Evolutionary conservation across 1,284 basidiomycete genomes (phyloP), one percentile per base, ranked within the genome.

Genomic region (Cutaneotrichosporon sp.): DNA sequence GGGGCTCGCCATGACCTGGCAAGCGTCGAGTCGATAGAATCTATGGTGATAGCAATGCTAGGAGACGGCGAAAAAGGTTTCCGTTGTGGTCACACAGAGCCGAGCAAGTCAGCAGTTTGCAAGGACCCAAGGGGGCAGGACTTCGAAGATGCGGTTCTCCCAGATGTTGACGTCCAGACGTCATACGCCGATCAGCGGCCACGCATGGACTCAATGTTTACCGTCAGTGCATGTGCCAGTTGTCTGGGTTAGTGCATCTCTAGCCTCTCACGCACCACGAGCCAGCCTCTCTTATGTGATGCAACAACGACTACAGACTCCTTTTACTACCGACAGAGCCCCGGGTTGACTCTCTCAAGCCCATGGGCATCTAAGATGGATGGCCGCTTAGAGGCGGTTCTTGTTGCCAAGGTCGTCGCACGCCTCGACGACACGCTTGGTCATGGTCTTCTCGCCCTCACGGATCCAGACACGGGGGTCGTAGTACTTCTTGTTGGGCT

Each of bases 401-500:
- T 87, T 85, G 83, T 95, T 92, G 72, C 90, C 90, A 69, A 99
- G 86, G 82, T 99, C 95, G 53, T 82, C 72, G 82, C 92, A 95
- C 42, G 97, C 95, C 81, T 91, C 89, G 83, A 92, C 91, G 83
- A 96, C 92, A 77, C 97, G 92, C 69, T 82, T 86, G 59, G 81
- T 64, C 75, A 99, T 88, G 30, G 94, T 97, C 88, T 97, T 95
- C 85, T 99, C 97, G 71, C 95, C 95, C 84, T 97, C 94, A 76
- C 96, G 90, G 56, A 98, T 91, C 95, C 95, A 98, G 69, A 96
- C 90, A 85, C 95, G 91, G 64, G 92, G 92, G 81, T 95, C 92
- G 82, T 94, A 95, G 84, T 77, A 68, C 88, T 97, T 97, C 90
- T 97, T 97, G 88, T 97, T 97, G 69, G 94, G 94, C 85, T 94